phyloP scores from a whole-genome alignment of 2,329 filamentous ascomycete species.

The Neofusicoccum sp. region DNA sequence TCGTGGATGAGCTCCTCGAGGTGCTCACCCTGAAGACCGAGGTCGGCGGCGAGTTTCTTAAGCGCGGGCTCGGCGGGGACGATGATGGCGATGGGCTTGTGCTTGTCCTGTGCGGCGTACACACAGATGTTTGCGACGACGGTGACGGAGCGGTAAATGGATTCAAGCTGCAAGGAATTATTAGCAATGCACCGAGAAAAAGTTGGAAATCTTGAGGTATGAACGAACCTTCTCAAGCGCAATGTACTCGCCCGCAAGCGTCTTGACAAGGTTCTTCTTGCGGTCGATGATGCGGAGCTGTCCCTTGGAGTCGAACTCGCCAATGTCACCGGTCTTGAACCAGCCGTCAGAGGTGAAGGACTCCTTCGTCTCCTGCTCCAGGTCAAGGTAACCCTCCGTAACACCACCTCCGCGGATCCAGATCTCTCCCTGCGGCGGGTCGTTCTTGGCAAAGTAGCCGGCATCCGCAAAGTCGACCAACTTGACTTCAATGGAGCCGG shows the following conservation, averaged over 20 bases:
- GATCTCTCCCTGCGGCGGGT: slow-evolving; percentile 86
- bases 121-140: slow-evolving; percentile 85
- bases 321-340: slow-evolving; percentile 97
- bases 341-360: slow-evolving; percentile 80
- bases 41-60: slow-evolving; percentile 54
- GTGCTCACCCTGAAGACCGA: slow-evolving; percentile 62
- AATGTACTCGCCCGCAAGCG: slow-evolving; percentile 92
- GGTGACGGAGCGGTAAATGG: slow-evolving; percentile 78
- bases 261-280: slow-evolving; percentile 98
- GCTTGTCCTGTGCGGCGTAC: slow-evolving; percentile 71
- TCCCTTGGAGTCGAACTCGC: slow-evolving; percentile 77
- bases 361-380: slow-evolving; percentile 78
- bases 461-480: slow-evolving; percentile 86
- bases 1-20: slow-evolving; percentile 68
- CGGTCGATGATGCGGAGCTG: slow-evolving; percentile 88
- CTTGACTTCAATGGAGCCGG: slow-evolving; percentile 80
- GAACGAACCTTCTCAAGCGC: slow-evolving; percentile 71
- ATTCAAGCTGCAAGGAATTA: slow-evolving; percentile 63
- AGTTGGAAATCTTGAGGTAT: background rate
- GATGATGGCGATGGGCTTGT: slow-evolving; percentile 81
- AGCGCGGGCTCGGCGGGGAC: slow-evolving; percentile 57
- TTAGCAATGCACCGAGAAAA: background rate
- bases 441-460: slow-evolving; percentile 74
- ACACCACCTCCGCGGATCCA: slow-evolving; percentile 79
- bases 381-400: slow-evolving; percentile 75